Percentiles rank a stretch among this genome's conserved stretches.
Conservation (phyloP, 805 yeast species). For the Starmerella sp. region DNA sequence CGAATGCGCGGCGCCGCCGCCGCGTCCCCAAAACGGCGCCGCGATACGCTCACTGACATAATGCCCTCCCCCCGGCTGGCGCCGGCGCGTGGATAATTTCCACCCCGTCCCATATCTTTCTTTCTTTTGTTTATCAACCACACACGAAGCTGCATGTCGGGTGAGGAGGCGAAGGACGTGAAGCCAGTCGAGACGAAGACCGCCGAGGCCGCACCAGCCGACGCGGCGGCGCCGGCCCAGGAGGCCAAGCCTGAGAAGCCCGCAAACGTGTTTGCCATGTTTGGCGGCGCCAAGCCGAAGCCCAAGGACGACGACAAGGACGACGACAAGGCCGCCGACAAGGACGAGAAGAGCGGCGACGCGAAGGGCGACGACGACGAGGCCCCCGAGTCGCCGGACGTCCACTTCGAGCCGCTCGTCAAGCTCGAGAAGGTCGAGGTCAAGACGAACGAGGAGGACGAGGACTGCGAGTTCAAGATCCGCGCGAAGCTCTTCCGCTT, state of each 20-base stretch:
- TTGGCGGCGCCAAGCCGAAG: slow-evolving; percentile 79
- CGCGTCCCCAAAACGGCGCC: neutral
- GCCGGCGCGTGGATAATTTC: neutral
- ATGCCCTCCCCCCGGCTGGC: neutral
- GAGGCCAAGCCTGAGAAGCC: slow-evolving; percentile 1
- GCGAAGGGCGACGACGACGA: slow-evolving; percentile 42
- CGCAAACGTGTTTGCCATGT: slow-evolving; percentile 76
- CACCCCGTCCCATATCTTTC: neutral
- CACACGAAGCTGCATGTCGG: slow-evolving; percentile 8
- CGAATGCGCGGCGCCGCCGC: too few species aligned
- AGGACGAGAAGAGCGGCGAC: slow-evolving; percentile 42
- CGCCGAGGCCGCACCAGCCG: neutral
- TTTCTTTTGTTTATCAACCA: neutral
- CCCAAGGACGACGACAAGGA: slow-evolving; percentile 32
- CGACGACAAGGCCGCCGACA: slow-evolving; percentile 52
- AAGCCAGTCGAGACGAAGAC: slow-evolving; percentile 5
- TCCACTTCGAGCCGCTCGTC: slow-evolving; percentile 93
- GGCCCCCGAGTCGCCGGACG: slow-evolving; percentile 62
- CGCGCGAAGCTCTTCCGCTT: slow-evolving; percentile 92
- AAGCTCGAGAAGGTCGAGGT: slow-evolving; percentile 92
- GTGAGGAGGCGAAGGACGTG: slow-evolving; percentile 16
- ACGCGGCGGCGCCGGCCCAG: neutral
- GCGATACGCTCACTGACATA: slow-evolving; percentile 2
- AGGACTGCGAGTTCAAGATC: slow-evolving; percentile 70
- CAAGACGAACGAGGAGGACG: slow-evolving; percentile 88